These are phyloP conservation scores for Hyparrhenia diplandra DNA, from an alignment of 176 grass and related monocot genomes.

Conservation along the genomic window DNA sequence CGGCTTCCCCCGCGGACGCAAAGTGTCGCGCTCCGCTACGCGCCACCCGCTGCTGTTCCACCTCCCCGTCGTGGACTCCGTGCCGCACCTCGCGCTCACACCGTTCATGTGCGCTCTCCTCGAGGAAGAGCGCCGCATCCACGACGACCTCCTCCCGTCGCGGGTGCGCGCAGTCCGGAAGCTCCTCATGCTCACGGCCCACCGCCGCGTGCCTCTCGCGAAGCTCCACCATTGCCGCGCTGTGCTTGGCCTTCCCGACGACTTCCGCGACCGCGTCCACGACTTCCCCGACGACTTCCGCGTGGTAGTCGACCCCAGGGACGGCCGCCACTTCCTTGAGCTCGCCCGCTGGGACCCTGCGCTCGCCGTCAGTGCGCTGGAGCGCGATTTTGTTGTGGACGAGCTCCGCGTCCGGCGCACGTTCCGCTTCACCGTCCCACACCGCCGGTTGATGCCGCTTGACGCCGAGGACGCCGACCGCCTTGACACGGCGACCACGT, in stretches of 20 bases:
- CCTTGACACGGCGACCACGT: slow-evolving; percentile 59
- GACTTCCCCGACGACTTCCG: slow-evolving; percentile 66
- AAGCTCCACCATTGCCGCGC: slow-evolving; percentile 79
- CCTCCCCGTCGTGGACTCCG: slow-evolving; percentile 38
- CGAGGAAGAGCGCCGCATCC: slow-evolving; percentile 56
- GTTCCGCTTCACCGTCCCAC: slow-evolving; percentile 68
- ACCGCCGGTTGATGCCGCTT: slow-evolving; percentile 57
- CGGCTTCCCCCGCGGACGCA: slow-evolving; percentile 69
- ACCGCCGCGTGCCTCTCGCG: slow-evolving; percentile 54
- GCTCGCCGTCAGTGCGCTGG: slow-evolving; percentile 73
- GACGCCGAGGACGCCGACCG: slow-evolving; percentile 48
- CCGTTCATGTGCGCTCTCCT: slow-evolving; percentile 77
- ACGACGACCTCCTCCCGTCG: slow-evolving; percentile 44
- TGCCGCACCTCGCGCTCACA: slow-evolving; percentile 64
- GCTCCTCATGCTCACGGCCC: slow-evolving; percentile 78
- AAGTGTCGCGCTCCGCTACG: slow-evolving; percentile 42
- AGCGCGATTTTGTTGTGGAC: slow-evolving; percentile 68
- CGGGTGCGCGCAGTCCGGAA: slow-evolving; percentile 52
- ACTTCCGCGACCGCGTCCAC: slow-evolving; percentile 70
- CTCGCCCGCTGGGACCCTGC: slow-evolving; percentile 62
- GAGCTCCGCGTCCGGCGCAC: slow-evolving; percentile 47
- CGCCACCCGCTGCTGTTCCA: slow-evolving; percentile 66
- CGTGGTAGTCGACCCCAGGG: slow-evolving; percentile 58
- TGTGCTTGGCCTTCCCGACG: slow-evolving; percentile 71
- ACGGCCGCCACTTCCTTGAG: slow-evolving; percentile 74